Conservation (phyloP, 148 eudicot species). For the Camellia lanceoleosa region DNA sequence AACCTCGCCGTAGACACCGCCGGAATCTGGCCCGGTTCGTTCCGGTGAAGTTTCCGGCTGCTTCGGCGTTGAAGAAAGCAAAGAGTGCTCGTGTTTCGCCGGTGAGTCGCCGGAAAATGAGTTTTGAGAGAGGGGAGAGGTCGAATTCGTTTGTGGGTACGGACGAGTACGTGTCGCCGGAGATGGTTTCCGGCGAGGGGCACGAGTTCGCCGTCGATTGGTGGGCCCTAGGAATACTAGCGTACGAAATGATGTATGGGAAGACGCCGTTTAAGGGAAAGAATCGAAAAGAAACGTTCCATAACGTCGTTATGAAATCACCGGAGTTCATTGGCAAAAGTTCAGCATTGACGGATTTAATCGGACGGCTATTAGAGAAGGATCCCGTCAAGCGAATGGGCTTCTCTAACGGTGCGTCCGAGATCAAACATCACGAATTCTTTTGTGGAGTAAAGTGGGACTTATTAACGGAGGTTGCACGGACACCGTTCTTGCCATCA, state of each 20-base stretch:
- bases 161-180: slow-evolving; percentile 80
- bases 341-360: slow-evolving; percentile 50
- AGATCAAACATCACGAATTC: slow-evolving; percentile 62
- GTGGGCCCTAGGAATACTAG: slow-evolving; percentile 77
- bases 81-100: slow-evolving; percentile 70
- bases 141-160: slow-evolving; percentile 76
- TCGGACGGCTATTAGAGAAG: slow-evolving; percentile 59
- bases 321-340: slow-evolving; percentile 49
- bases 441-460: slow-evolving; percentile 73
- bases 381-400: slow-evolving; percentile 65
- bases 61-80: slow-evolving; percentile 27
- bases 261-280: slow-evolving; percentile 72
- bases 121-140: slow-evolving; percentile 35
- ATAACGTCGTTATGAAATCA: slow-evolving; percentile 37
- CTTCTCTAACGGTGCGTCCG: slow-evolving; percentile 50
- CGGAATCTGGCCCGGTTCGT: slow-evolving; percentile 27
- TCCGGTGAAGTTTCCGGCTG: neutral
- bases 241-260: slow-evolving; percentile 82
- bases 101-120: slow-evolving; percentile 31
- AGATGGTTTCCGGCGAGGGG: slow-evolving; percentile 62
- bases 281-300: slow-evolving; percentile 63
- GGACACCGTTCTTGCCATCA: slow-evolving; percentile 70
- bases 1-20: neutral
- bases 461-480: slow-evolving; percentile 50
- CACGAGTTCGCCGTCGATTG: slow-evolving; percentile 80